These are phyloP conservation scores for Lathyrus tuberosus DNA, from an alignment of 306 rosid species.

Conservation along the genomic window DNA sequence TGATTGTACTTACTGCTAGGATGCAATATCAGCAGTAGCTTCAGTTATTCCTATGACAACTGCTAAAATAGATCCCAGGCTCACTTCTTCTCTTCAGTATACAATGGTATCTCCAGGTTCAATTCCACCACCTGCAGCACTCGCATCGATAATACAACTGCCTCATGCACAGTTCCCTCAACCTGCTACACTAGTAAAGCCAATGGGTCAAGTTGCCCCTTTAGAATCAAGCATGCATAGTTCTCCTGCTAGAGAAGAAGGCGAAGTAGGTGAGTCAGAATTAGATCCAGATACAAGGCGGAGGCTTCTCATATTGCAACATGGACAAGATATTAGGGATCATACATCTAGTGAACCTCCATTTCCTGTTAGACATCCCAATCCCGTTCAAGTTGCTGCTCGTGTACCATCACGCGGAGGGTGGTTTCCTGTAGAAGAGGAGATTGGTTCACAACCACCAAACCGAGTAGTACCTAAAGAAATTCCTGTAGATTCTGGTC, in stretches of 20 bases:
- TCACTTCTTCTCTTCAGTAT: slow-evolving; percentile 53
- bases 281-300: slow-evolving; percentile 98
- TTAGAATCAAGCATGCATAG: slow-evolving; percentile 75
- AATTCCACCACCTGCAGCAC: slow-evolving; percentile 60
- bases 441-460: slow-evolving; percentile 76
- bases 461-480: slow-evolving; percentile 67
- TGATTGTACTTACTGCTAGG: slow-evolving; percentile 50
- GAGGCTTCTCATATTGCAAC: slow-evolving; percentile 98
- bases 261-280: slow-evolving; percentile 98
- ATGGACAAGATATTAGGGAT: slow-evolving; percentile 96
- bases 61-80: slow-evolving; percentile 66
- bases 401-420: slow-evolving; percentile 61
- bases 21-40: slow-evolving; percentile 60
- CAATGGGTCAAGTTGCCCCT: slow-evolving; percentile 61
- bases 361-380: slow-evolving; percentile 65
- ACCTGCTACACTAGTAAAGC: slow-evolving; percentile 55
- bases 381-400: slow-evolving; percentile 55
- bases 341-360: slow-evolving; percentile 67
- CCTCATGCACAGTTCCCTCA: slow-evolving; percentile 65
- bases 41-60: slow-evolving; percentile 55
- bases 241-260: slow-evolving; percentile 99
- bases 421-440: slow-evolving; percentile 92
- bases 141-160: slow-evolving; percentile 55
- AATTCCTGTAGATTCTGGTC: slow-evolving; percentile 71
- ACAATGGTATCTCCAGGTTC: slow-evolving; percentile 64